phyloP scores from a whole-genome alignment of 2,329 filamentous ascomycete genomes.

The Botryosphaeria dothidea region DNA sequence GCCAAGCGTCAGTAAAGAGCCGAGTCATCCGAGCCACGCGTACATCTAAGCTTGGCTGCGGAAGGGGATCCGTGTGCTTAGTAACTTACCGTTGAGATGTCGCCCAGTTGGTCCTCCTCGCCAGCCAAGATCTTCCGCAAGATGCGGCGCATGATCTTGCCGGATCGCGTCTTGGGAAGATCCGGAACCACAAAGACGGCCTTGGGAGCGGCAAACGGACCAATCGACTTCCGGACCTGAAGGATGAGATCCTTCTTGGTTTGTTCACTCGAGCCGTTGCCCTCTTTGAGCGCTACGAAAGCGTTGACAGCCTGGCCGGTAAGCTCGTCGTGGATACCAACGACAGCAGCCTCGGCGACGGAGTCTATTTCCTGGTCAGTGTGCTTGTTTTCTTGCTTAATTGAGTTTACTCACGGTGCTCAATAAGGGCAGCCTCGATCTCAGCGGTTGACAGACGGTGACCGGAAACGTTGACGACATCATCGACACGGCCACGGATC shows the following conservation, averaged over 20 bases:
- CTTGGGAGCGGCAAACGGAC: conserved; percentile 95
- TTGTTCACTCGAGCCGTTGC: conserved; percentile 72
- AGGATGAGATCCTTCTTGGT: conserved; percentile 91
- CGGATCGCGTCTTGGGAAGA: conserved; percentile 93
- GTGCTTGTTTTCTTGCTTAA: neutral
- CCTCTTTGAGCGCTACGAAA: conserved; percentile 90
- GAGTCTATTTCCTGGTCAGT: conserved; percentile 49
- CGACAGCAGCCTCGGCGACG: conserved; percentile 92
- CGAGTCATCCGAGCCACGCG: conserved; percentile 9
- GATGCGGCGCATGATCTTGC: conserved; percentile 99
- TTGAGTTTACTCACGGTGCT: conserved; percentile 64
- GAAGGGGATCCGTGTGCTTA: conserved; percentile 11
- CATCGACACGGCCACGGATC: conserved; percentile 97
- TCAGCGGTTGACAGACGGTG: conserved; percentile 96
- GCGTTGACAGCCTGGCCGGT: conserved; percentile 97
- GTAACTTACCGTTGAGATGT: conserved; percentile 77
- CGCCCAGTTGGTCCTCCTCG: conserved; percentile 95
- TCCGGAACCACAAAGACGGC: conserved; percentile 88
- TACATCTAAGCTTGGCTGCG: conserved; percentile 8
- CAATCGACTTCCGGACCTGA: conserved; percentile 96
- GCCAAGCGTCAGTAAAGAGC: conserved; percentile 11
- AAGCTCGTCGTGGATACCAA: conserved; percentile 89
- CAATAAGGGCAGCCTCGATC: conserved; percentile 94
- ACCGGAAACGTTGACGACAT: conserved; percentile 96
- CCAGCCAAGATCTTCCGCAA: conserved; percentile 95